phyloP scores from a whole-genome alignment of 139 green algal species.

The Zygnema cylindricum region DNA sequence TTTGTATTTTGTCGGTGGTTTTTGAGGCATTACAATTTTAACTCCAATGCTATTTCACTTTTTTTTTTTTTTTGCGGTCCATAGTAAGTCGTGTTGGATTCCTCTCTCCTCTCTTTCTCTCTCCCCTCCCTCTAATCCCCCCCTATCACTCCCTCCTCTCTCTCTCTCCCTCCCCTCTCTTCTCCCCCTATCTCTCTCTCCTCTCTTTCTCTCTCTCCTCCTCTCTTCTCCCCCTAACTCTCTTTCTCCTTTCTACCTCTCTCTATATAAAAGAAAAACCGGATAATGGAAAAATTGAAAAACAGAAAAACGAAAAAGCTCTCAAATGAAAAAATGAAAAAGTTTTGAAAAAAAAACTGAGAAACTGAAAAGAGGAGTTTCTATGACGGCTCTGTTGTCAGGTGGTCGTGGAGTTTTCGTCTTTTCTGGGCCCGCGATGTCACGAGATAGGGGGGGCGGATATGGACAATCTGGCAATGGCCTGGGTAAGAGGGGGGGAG shows the following conservation, averaged over 20 bases:
- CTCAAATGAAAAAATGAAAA: background rate
- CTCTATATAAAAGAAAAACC: background rate
- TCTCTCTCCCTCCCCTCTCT: background rate
- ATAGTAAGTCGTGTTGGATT: no score
- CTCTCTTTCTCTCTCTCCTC: background rate
- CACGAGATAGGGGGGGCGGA: no score
- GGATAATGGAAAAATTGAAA: background rate
- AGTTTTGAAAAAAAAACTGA: background rate
- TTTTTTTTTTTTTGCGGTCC: no score
- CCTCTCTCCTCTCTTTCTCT: background rate
- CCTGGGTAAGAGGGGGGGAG: background rate
- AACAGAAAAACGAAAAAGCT: background rate
- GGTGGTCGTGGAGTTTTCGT: background rate
- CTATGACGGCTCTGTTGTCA: background rate
- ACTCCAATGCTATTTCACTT: no score
- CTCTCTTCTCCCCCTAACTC: background rate
- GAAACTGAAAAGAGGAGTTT: background rate
- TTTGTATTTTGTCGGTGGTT: no score
- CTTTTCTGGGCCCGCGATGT: background rate
- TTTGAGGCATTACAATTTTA: no score
- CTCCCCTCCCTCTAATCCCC: background rate
- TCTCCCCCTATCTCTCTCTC: background rate
- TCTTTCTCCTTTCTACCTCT: background rate
- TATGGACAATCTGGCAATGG: background rate
- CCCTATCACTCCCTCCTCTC: background rate